These are phyloP conservation scores for Pyricularia pennisetigena DNA, from an alignment of 2,329 filamentous ascomycete species.

Conservation along the genomic window DNA sequence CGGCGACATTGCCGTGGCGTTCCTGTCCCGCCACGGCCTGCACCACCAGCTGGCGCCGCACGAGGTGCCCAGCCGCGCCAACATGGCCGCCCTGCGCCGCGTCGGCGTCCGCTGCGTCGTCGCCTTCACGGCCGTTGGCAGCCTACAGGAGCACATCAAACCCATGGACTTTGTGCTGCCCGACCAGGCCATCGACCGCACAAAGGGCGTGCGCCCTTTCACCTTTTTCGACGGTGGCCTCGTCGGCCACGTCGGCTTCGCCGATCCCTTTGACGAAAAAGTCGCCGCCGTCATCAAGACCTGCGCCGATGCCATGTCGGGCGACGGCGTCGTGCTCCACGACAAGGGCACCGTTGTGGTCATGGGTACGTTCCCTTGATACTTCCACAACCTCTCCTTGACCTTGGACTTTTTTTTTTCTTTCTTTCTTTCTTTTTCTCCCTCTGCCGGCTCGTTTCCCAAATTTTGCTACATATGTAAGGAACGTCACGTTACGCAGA, in stretches of 20 bases:
- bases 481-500: neutral
- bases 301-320: constrained; percentile 67
- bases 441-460: neutral
- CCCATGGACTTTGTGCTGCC: constrained; percentile 95
- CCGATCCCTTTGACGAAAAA: constrained; percentile 80
- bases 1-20: constrained; percentile 72
- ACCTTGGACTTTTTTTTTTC: neutral
- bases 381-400: no score
- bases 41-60: constrained; percentile 88
- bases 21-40: constrained; percentile 83
- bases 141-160: constrained; percentile 82
- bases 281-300: constrained; percentile 67
- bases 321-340: constrained; percentile 78
- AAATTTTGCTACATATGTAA: neutral
- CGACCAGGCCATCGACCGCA: constrained; percentile 94
- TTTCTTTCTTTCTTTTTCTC: no score
- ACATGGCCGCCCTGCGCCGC: constrained; percentile 91
- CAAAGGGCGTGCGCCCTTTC: constrained; percentile 87
- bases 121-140: constrained; percentile 91
- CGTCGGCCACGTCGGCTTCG: constrained; percentile 91
- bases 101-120: constrained; percentile 87
- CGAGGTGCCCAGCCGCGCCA: constrained; percentile 89
- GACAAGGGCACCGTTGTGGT: constrained; percentile 78
- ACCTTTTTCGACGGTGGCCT: constrained; percentile 93
- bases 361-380: constrained; percentile 59